phyloP scores from a whole-genome alignment of 1,284 basidiomycete genomes.

The Abortiporus biennis region DNA sequence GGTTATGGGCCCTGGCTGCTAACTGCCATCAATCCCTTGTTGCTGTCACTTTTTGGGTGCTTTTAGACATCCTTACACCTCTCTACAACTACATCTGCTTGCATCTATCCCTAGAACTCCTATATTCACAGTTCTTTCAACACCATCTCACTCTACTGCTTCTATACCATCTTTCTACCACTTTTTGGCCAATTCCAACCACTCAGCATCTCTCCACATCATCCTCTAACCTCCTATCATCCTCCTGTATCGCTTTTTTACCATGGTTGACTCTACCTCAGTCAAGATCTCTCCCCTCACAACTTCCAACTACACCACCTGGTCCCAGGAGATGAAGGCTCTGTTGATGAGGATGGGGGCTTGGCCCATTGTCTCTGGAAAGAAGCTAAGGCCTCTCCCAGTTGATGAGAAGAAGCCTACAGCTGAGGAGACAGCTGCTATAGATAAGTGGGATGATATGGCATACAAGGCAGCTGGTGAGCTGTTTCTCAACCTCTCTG shows the following conservation, averaged over 20 bases:
- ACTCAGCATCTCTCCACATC: background rate
- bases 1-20: too few species aligned
- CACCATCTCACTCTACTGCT: background rate
- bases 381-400: background rate
- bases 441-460: background rate
- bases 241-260: background rate
- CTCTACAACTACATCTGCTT: too few species aligned
- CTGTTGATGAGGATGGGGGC: background rate
- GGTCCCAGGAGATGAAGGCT: constrained; percentile 3
- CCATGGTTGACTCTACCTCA: background rate
- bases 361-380: constrained; percentile 1
- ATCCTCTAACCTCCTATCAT: too few species aligned
- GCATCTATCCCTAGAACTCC: background rate
- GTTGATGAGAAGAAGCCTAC: background rate
- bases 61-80: too few species aligned
- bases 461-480: background rate
- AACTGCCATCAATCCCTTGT: too few species aligned
- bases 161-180: background rate
- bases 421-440: background rate
- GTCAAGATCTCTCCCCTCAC: background rate
- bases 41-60: too few species aligned
- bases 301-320: constrained; percentile 2
- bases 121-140: background rate
- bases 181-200: background rate
- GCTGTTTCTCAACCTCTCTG: background rate